Base-by-base conservation (phyloP, 2,329 filamentous ascomycete species). In the Didymella arachidicola region DNA sequence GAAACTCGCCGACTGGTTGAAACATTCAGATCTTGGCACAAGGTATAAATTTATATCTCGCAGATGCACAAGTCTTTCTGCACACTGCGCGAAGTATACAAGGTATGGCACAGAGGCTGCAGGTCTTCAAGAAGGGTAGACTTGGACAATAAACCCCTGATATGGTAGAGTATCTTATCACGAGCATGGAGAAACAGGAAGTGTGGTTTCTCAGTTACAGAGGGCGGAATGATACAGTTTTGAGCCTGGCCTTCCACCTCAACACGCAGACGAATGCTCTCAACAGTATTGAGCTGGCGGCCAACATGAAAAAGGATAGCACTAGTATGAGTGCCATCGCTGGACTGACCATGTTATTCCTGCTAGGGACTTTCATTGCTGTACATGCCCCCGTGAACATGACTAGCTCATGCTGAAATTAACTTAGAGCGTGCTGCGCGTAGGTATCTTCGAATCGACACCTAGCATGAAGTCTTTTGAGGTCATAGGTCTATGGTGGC, bases 241-340 rank as follows among this genome's bases (percentile, higher is more conserved):
- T 67, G 12, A 22, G 22, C 22, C 22, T 22, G 22, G 3, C 22
- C 22, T 66, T 61, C 44, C 61, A 65, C 34, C 63, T 73, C 18
- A 67, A 72, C 43, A 72, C 22, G n/a, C 72, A 73, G 55, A 62
- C 70, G 43, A 72, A 76, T 45, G 66, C 67, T 0, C 61, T 68
- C 2, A 73, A 69, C 32, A 73, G 68, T 38, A 73, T 74, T 7
- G 63, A 68, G 45, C 16, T 36, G 32, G 32, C 32, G 4, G 32
- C 32, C 14, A 12, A 34, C 14, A 72, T 67, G 44, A 72, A 72
- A 55, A 57, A 58, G 27, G 70, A 75, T 27, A 72, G 70, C 41
- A 69, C 68, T 0, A 67, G 61, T 30, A 75, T 75, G 74, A 72
- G 67, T 22, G 63, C 63, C 1, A 76, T 77, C 39, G 71, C 74